Conservation (phyloP, 1,139 yeast genomes). For the Suzukiozyma palmioleophila region DNA sequence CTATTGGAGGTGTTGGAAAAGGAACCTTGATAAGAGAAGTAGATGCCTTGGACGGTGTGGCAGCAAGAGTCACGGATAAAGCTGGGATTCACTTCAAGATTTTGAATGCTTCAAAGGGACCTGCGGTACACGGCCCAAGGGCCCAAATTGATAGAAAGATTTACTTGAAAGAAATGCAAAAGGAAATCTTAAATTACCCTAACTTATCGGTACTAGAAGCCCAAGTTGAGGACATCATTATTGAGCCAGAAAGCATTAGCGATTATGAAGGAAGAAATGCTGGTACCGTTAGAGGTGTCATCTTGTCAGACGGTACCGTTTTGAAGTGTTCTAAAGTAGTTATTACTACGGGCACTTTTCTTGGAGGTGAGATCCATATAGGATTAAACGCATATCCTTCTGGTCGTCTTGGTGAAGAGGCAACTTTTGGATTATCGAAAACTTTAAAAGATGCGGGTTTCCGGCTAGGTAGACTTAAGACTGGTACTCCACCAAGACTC, state of each 20-base stretch:
- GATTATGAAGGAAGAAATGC: slow-evolving; percentile 33
- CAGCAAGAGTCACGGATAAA: slow-evolving; percentile 76
- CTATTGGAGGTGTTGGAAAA: slow-evolving; percentile 98
- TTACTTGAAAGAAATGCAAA: slow-evolving; percentile 78
- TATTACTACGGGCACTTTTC: slow-evolving; percentile 92
- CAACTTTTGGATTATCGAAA: slow-evolving; percentile 83
- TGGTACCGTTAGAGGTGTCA: slow-evolving; percentile 61
- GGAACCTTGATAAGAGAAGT: slow-evolving; percentile 90
- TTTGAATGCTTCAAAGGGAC: slow-evolving; percentile 83
- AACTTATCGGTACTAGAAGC: slow-evolving; percentile 64
- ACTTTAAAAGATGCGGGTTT: slow-evolving; percentile 78
- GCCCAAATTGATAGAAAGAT: slow-evolving; percentile 90
- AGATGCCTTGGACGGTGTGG: slow-evolving; percentile 94
- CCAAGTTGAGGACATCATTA: slow-evolving; percentile 80
- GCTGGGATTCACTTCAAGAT: slow-evolving; percentile 94
- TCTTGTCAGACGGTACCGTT: slow-evolving; percentile 63
- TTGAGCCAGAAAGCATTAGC: slow-evolving; percentile 36
- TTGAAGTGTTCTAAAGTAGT: slow-evolving; percentile 66
- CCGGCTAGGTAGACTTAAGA: slow-evolving; percentile 81
- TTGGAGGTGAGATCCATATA: slow-evolving; percentile 91
- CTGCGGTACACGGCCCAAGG: slow-evolving; percentile 98
- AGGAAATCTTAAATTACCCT: slow-evolving; percentile 52
- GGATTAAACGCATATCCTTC: slow-evolving; percentile 80
- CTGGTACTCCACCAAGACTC: slow-evolving; percentile 95
- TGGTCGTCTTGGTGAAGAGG: slow-evolving; percentile 90